Evolutionary conservation across 2,329 filamentous ascomycete species (phyloP).

Genomic region (Ceratocystis harringtonii): DNA sequence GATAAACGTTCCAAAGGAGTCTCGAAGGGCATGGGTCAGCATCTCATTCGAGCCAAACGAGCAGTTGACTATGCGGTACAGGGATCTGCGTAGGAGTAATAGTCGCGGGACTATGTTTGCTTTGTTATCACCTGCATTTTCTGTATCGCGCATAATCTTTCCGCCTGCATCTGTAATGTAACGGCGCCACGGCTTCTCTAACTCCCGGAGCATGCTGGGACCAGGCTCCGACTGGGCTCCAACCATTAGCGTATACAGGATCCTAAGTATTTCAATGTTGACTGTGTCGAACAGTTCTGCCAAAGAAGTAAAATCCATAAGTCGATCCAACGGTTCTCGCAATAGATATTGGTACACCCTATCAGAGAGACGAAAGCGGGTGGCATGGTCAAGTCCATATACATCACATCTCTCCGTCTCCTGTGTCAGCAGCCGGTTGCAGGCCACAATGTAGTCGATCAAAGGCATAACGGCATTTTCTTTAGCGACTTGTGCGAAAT

Average conservation of each 20-base stretch:
- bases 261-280: constrained; percentile 54
- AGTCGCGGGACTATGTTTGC: constrained; percentile 78
- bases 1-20: constrained; percentile 80
- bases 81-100: constrained; percentile 60
- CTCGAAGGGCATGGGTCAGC: constrained; percentile 63
- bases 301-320: constrained; percentile 53
- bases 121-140: constrained; percentile 61
- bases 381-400: constrained; percentile 70
- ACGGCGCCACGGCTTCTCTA: constrained; percentile 58
- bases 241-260: constrained; percentile 63
- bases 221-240: constrained; percentile 25
- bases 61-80: constrained; percentile 62
- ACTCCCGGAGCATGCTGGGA: constrained; percentile 50
- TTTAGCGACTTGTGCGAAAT: constrained; percentile 55
- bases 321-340: constrained; percentile 46
- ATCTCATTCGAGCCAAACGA: constrained; percentile 66
- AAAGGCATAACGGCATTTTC: constrained; percentile 48
- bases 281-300: constrained; percentile 57
- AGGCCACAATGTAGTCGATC: constrained; percentile 59
- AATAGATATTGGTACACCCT: constrained; percentile 61
- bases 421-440: constrained; percentile 50
- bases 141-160: constrained; percentile 63
- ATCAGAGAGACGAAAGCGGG: constrained; percentile 59
- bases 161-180: constrained; percentile 68
- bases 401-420: constrained; percentile 66